Evolutionary conservation across 177 flowering plant genomes (phyloP).

Genomic region (Vitis hybrid): DNA sequence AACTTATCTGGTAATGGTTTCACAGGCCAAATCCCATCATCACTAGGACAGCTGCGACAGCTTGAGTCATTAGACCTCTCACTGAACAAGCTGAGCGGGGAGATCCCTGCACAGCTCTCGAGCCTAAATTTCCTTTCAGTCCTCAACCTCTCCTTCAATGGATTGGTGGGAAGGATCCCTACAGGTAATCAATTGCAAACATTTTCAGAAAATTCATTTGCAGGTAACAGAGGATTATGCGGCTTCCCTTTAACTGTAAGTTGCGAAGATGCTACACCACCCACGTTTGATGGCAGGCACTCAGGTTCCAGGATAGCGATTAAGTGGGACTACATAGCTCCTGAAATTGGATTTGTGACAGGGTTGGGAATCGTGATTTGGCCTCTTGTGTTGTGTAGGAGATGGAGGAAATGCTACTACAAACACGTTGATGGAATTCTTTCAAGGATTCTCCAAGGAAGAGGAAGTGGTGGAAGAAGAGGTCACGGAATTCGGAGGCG

Average conservation of each 20-base stretch:
- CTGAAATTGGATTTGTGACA: conserved; percentile 8
- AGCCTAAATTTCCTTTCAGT: conserved; percentile 29
- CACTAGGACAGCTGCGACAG: conserved; percentile 11
- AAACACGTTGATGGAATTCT: background rate
- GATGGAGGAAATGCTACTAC: too few relatives aligned
- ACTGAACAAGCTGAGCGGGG: conserved; percentile 11
- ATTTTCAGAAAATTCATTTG: conserved; percentile 14
- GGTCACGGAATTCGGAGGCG: too few relatives aligned
- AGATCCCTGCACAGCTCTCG: conserved; percentile 15
- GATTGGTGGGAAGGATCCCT: conserved; percentile 26
- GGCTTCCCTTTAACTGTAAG: conserved; percentile 8
- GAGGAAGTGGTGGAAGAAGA: too few relatives aligned
- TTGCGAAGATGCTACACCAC: background rate
- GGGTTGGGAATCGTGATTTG: conserved; percentile 8
- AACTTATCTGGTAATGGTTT: conserved; percentile 30
- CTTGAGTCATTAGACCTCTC: conserved; percentile 25
- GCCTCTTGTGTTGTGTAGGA: conserved; percentile 3
- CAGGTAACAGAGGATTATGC: conserved; percentile 20
- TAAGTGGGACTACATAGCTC: conserved; percentile 4
- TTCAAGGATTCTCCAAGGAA: conserved; percentile 1
- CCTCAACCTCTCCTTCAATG: conserved; percentile 37
- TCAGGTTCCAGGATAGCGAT: background rate
- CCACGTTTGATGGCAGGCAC: background rate
- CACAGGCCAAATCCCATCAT: conserved; percentile 9
- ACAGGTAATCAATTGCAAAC: conserved; percentile 16